Percentiles rank a stretch among this genome's conserved stretches.
Evolutionary conservation across 108 stramenopile genomes (phyloP).

Genomic region (Poteriospumella lacustris): DNA sequence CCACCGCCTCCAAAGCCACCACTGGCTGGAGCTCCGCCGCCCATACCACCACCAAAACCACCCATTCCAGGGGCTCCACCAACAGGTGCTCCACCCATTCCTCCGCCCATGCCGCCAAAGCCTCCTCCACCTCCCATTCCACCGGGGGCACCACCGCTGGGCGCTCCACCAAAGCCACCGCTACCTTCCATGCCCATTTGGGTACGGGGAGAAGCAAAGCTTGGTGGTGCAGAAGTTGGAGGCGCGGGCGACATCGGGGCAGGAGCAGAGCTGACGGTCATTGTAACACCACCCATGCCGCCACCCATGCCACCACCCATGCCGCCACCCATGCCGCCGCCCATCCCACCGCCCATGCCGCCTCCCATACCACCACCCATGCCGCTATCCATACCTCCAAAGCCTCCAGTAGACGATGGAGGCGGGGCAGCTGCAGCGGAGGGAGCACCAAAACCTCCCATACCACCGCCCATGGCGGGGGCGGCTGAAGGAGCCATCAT

Average conservation of each 20-base stretch:
- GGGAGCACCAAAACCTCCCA: not conserved
- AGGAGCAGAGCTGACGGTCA: not conserved
- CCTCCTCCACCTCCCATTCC: not conserved
- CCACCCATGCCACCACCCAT: not conserved
- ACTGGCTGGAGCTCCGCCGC: not conserved
- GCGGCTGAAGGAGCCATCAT: not conserved
- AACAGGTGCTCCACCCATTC: not conserved
- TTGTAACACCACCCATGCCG: not conserved
- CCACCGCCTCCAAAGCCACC: constrained; percentile 1
- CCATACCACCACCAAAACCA: not conserved
- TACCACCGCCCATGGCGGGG: not conserved
- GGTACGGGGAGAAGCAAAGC: not conserved
- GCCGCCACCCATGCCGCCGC: not conserved
- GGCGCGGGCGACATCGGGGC: not conserved
- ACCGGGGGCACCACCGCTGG: not conserved
- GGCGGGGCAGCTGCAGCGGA: not conserved
- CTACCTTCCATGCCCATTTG: not conserved
- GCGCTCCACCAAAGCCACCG: not conserved
- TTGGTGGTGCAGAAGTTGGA: not conserved
- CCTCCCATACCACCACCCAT: not conserved
- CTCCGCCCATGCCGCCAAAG: not conserved
- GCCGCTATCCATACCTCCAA: not conserved
- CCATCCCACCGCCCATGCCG: not conserved
- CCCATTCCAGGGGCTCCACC: not conserved
- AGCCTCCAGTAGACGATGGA: not conserved